Evolutionary conservation across 176 grass and related monocot species (phyloP).

Genomic region (Zoysia japonica): DNA sequence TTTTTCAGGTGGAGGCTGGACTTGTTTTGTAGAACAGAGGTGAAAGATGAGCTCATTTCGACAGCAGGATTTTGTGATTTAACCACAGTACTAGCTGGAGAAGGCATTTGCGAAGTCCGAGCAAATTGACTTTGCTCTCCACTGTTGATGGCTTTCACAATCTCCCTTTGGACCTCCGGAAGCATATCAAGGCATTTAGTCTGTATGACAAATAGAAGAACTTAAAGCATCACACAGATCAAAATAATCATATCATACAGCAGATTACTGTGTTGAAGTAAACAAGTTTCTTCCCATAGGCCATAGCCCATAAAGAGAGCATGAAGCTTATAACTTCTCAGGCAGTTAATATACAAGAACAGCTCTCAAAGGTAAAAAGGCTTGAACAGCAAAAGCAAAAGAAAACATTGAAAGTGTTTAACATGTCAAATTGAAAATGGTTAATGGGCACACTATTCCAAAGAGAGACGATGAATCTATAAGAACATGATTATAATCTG

Average conservation of each 20-base stretch:
- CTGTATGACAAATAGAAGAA: constrained; percentile 40
- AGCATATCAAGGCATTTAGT: constrained; percentile 66
- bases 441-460: constrained; percentile 7
- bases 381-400: background rate
- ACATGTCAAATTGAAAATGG: background rate
- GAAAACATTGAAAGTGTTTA: background rate
- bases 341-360: background rate
- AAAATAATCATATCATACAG: constrained; percentile 7
- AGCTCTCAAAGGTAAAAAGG: background rate
- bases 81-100: constrained; percentile 43
- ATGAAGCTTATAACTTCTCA: background rate
- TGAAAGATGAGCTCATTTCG: constrained; percentile 34
- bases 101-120: constrained; percentile 40
- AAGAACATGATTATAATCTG: background rate
- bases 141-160: constrained; percentile 41
- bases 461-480: background rate
- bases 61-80: constrained; percentile 37
- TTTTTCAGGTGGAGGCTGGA: constrained; percentile 24
- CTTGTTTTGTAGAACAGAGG: constrained; percentile 50
- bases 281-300: constrained; percentile 8
- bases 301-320: background rate
- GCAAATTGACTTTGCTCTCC: constrained; percentile 47
- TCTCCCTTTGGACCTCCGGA: constrained; percentile 65
- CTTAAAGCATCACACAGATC: background rate
- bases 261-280: constrained; percentile 23